Evolutionary conservation across 768 basidiomycete genomes (phyloP).

Genomic region (Trametopsis cervina): DNA sequence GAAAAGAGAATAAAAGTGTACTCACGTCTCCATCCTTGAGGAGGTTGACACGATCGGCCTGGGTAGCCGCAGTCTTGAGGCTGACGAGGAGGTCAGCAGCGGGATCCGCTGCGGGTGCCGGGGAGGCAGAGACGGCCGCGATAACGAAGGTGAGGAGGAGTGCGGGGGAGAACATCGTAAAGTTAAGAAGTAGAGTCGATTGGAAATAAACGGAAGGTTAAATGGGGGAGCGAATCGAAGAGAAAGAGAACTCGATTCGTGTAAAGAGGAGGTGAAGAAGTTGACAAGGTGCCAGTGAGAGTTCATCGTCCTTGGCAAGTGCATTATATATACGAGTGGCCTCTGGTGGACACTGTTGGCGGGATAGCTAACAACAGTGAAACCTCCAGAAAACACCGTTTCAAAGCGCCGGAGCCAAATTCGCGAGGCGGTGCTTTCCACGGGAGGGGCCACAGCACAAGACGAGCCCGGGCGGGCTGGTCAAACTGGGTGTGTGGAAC

Average conservation of each 20-base stretch:
- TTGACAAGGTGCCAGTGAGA: too few species aligned
- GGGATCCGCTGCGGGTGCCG: conserved; percentile 7
- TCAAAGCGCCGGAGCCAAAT: too few species aligned
- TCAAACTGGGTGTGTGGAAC: too few species aligned
- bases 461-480: too few species aligned
- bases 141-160: conserved; percentile 11
- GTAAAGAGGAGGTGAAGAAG: too few species aligned
- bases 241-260: neutral
- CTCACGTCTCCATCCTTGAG: conserved; percentile 19
- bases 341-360: too few species aligned
- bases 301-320: too few species aligned
- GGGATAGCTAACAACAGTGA: too few species aligned
- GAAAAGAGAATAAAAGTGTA: neutral
- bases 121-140: conserved; percentile 8
- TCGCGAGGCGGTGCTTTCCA: too few species aligned
- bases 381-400: too few species aligned
- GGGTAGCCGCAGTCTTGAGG: conserved; percentile 16
- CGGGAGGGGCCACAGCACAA: too few species aligned
- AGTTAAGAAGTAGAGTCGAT: neutral
- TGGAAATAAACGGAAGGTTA: neutral
- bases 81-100: conserved; percentile 13
- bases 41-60: conserved; percentile 18
- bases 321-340: too few species aligned
- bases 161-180: conserved; percentile 15
- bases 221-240: neutral